Base-by-base conservation (phyloP, 2,329 filamentous ascomycete genomes). In the Epichloe glyceriae region DNA sequence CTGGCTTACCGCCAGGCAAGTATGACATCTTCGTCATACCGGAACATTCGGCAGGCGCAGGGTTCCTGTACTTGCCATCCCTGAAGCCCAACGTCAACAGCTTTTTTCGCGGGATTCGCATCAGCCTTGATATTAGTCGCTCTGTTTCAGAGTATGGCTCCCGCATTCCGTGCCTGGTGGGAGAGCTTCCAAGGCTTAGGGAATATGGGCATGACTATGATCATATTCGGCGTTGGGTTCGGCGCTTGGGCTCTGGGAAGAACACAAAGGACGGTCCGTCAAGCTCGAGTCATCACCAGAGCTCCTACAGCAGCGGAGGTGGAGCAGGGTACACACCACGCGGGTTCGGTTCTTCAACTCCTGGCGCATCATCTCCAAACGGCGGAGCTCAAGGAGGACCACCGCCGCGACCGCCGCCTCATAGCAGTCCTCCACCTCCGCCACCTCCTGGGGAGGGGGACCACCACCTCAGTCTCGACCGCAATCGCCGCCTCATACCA, bases 11-110 rank as follows among this genome's bases (percentile, higher is more conserved):
- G 3, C 77, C 86, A 1, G 90, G 91, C 50, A 94, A 93, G 64
- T 97, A 95, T 69, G 91, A 97, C 72, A 95, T 97, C 64, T 96
- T 96, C 71, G 85, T 96, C 65, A 90, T 97, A 61, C 91, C 91
- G 7, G 88, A 90, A 45, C 89, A 95, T 67, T 91, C 89, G 11
- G 78, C 90, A 6, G 91, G 91, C 49, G 81, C 83, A 0, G 91
- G 91, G 35, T 96, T 96, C 67, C 73, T 97, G 30, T 96, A 97
- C 66, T 79, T 97, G n/a, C 91, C 91, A 0, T 95, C 90, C 0
- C 68, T 97, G 54, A 79, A 85, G 62, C 85, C 88, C 19, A 87
- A 93, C 61, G 76, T 85, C 61, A 95, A 95, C 67, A 95, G 88
- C 69, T 97, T 96, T 96, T 66, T 76, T 89, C 20, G 89, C 90